Percentiles rank a stretch among this genome's conserved stretches.
Conservation (phyloP, 768 basidiomycete genomes). For the Aureoboletus auriporus region DNA sequence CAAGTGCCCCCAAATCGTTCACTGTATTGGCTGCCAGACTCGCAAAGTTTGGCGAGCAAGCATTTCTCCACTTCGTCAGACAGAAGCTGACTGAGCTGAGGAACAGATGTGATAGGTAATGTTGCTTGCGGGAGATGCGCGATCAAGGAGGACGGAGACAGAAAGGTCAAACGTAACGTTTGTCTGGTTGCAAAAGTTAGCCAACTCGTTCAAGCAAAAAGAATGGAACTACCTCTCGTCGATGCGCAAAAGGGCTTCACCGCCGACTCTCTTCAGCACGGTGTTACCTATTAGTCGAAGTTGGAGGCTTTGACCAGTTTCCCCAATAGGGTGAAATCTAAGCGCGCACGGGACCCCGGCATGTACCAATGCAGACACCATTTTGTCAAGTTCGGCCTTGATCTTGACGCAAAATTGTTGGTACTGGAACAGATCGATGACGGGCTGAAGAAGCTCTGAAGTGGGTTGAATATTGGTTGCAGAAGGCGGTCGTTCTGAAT, state of each 20-base stretch:
- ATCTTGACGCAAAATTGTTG: conserved; percentile 67
- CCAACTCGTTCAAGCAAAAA: not conserved
- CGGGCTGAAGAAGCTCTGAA: conserved; percentile 63
- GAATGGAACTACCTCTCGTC: conserved; percentile 50
- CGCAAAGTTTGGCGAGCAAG: conserved; percentile 65
- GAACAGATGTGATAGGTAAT: conserved; percentile 65
- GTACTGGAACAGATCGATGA: conserved; percentile 80
- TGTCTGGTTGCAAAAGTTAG: conserved; percentile 42
- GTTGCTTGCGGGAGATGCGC: conserved; percentile 82
- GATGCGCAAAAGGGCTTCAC: conserved; percentile 70
- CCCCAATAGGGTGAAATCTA: conserved; percentile 61
- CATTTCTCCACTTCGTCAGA: conserved; percentile 74
- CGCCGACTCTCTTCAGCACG: conserved; percentile 47
- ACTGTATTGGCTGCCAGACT: conserved; percentile 55
- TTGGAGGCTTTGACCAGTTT: conserved; percentile 59
- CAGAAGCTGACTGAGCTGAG: conserved; percentile 71
- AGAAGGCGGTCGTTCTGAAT: conserved; percentile 24
- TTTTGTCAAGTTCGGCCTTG: conserved; percentile 51
- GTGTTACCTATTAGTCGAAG: conserved; percentile 40
- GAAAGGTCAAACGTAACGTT: conserved; percentile 70
- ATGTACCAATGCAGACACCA: conserved; percentile 42
- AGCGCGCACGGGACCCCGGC: conserved; percentile 56
- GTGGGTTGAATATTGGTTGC: conserved; percentile 14
- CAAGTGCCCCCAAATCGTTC: conserved; percentile 54
- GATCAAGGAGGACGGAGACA: conserved; percentile 70